Conservation (phyloP, 352 stramenopile species). For the Phytophthora melonis region DNA sequence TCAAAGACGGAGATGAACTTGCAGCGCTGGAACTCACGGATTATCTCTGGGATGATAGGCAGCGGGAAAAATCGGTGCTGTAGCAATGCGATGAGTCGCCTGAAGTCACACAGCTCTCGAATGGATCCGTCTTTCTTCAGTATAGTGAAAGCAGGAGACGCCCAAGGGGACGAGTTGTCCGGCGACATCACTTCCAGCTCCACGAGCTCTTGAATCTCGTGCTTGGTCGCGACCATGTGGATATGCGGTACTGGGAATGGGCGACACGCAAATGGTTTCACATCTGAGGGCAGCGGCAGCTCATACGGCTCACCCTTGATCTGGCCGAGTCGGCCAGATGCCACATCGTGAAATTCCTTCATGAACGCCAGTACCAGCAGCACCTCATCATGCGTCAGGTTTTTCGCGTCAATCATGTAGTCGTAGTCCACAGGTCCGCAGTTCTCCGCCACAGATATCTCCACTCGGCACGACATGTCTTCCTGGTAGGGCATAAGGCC, state of each 20-base stretch:
- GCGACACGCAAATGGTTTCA: neutral
- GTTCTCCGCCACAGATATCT: slow-evolving; percentile 2
- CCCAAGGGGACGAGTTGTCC: too few species aligned
- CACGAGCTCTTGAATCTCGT: too few species aligned
- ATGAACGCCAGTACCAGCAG: slow-evolving; percentile 2
- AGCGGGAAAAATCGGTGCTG: too few species aligned
- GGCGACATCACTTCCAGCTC: too few species aligned
- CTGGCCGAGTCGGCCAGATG: neutral
- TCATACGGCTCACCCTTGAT: slow-evolving; percentile 6
- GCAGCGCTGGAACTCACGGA: too few species aligned
- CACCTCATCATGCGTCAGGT: neutral
- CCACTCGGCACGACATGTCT: neutral
- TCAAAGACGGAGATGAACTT: too few species aligned
- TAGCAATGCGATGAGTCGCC: too few species aligned
- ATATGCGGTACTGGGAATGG: slow-evolving; percentile 2
- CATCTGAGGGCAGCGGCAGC: neutral
- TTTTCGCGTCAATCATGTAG: neutral
- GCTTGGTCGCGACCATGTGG: too few species aligned
- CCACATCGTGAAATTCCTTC: slow-evolving; percentile 8
- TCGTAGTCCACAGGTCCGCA: neutral
- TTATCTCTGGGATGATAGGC: too few species aligned
- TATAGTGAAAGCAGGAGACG: too few species aligned
- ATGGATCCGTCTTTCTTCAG: too few species aligned
- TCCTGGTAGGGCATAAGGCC: neutral
- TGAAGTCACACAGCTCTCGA: too few species aligned